Base-by-base conservation (phyloP, 2,329 filamentous ascomycete species). In the Coleophoma cylindrospora region DNA sequence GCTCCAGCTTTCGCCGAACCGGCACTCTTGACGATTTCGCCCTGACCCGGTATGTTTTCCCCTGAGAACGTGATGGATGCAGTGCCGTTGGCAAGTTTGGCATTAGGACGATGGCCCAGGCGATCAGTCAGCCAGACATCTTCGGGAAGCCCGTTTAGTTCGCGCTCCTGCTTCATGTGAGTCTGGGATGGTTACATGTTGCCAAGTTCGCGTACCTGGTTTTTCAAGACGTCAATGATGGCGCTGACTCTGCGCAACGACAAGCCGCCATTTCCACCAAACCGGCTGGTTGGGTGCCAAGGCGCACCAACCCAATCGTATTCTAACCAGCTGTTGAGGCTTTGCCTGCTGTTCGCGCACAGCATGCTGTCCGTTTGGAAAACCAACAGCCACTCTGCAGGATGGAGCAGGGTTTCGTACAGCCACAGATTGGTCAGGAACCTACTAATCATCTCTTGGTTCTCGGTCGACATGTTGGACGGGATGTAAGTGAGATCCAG, bases 91-190 rank as follows among this genome's bases (percentile, higher is more conserved):
- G 79, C 78, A 45, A 80, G 67, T 47, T 68, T 70, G 14, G 71
- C 68, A 2, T 69, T 67, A 0, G 75, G 77, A 2, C 71, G 68
- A 55, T 76, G 68, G n/a, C 69, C 74, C 9, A 82, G 66, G 1
- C 77, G 70, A 55, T 77, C 71, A 2, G 74, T 71, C 13, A 81
- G 68, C 79, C 78, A 82, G 21, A 79, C 73, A 55, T 81, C 78
- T 61, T 81, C 79, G 27, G 77, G 72, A 44, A 77, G 72, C 9
- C 67, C 68, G 52, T 68, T 64, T 38, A 70, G 61, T 17, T 60
- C 59, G 3, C 78, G 71, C 32, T 68, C 59, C 61, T 81, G 27
- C 27, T 27, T 27, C 6, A 27, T 27, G 27, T 27, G 27, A 27
- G 27, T 10, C 27, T 10, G 7, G 27, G 9, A 27, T 27, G 7